Base-by-base conservation (phyloP, 1,284 basidiomycete genomes). In the Cystobasidiaceae sp. region DNA sequence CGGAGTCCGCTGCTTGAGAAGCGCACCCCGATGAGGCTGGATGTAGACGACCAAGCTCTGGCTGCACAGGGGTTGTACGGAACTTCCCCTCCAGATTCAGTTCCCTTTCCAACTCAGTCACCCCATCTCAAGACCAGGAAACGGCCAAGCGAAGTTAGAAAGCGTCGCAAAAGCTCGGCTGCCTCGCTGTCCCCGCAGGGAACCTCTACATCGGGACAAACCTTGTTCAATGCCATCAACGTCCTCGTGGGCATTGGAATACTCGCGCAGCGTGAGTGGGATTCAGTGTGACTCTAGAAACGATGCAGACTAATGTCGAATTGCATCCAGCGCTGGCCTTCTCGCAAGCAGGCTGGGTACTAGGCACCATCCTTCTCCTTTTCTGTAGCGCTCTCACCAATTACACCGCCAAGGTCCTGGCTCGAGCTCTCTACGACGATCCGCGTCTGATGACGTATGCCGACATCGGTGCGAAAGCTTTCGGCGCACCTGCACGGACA, bases 341-440 rank as follows among this genome's bases (percentile, higher is more conserved):
- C 74, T 84, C 88, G 1, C 90, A 88, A 71, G 85, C 90, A 0
- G 91, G 91, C 5, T 93, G 91, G 91, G 80, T 87, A 25, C 80
- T 81, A 34, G 91, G 91, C 4, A 86, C 86, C 0, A 19, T 82
- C 33, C 80, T 94, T 41, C 85, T 93, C 59, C 75, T 90, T 7
- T 84, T 84, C 66, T 93, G 91, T 75, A 89, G 88, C 0, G 82
- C 82, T 67, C 79, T 93, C 33, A 87, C 89, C 6, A 93, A 90
- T 73, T 90, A 93, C 75, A 91, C 89, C 2, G 90, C 89, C 15
- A 93, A 93, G 76, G 83, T 92, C 37, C 82, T 94, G 11, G 89
- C 89, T 1, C 79, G 79, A 45, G 82, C 91, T 49, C 90, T 93
- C 60, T 74, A 85, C 15, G 78, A 81, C 2, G 89, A 94, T 74